A percentile compares a stretch with the other conserved stretches of the same genome.
Conservation (phyloP, 345 rosid species). For the Boechera divaricarpa region DNA sequence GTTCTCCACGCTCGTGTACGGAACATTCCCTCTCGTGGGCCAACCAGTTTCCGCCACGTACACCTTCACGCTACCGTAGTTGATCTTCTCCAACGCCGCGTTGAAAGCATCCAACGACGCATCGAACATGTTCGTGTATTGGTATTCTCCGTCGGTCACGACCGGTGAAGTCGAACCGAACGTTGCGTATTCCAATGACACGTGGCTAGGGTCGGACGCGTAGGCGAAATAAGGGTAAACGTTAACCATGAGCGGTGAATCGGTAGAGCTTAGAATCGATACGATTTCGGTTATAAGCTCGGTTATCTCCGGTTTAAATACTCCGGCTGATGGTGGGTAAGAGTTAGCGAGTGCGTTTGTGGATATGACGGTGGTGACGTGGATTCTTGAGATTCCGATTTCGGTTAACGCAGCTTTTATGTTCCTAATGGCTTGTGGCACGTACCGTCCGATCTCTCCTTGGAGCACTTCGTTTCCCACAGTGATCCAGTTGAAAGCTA, state of each 20-base stretch:
- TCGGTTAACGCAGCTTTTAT: constrained; percentile 2
- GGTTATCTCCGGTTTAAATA: not conserved
- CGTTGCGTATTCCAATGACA: constrained; percentile 42
- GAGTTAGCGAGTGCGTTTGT: constrained; percentile 26
- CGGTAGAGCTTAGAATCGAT: not conserved
- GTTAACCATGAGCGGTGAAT: constrained; percentile 45
- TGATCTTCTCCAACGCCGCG: constrained; percentile 30
- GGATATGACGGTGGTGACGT: constrained; percentile 37
- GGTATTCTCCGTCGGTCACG: constrained; percentile 32
- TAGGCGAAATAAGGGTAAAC: constrained; percentile 53
- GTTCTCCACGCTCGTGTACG: constrained; percentile 27
- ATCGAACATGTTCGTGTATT: constrained; percentile 45
- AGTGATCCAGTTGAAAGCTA: constrained; percentile 35
- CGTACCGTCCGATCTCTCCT: constrained; percentile 16
- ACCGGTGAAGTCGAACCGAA: constrained; percentile 29
- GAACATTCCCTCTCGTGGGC: constrained; percentile 21
- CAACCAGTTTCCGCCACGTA: constrained; percentile 31
- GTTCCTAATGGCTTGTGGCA: constrained; percentile 41
- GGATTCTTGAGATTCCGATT: constrained; percentile 4
- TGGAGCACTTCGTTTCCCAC: constrained; percentile 47
- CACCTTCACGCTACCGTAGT: not conserved
- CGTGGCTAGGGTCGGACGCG: constrained; percentile 26
- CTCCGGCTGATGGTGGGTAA: constrained; percentile 48
- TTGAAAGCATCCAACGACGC: constrained; percentile 44
- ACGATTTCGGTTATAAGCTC: constrained; percentile 27